Evolutionary conservation across 805 yeast species (phyloP).

Genomic region (Suhomyces canberraensis): DNA sequence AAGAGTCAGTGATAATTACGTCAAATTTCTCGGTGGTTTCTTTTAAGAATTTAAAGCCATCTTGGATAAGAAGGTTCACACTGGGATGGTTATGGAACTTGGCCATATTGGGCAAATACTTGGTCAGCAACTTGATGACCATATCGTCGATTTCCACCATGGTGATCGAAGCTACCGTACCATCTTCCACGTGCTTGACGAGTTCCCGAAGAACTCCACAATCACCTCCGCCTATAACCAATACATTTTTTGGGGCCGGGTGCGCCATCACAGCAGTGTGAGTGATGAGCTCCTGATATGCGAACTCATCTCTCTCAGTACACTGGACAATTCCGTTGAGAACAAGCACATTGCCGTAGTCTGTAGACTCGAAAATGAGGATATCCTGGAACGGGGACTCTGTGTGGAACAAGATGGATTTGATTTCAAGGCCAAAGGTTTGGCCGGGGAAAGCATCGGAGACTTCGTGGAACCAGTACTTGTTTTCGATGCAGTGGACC

Average conservation of each 20-base stretch:
- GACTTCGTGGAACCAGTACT: conserved; percentile 74
- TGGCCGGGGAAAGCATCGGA: conserved; percentile 83
- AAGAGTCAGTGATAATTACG: conserved; percentile 85
- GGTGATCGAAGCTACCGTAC: conserved; percentile 58
- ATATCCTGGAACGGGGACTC: conserved; percentile 78
- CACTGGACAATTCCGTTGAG: conserved; percentile 89
- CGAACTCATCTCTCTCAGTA: conserved; percentile 89
- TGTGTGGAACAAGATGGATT: conserved; percentile 61
- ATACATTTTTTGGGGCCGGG: conserved; percentile 66
- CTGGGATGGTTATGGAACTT: conserved; percentile 58
- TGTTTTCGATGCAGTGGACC: conserved; percentile 22
- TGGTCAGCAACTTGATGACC: conserved; percentile 68
- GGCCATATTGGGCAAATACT: conserved; percentile 78
- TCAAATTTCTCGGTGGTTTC: conserved; percentile 54
- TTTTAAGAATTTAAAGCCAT: conserved; percentile 78
- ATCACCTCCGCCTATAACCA: conserved; percentile 95
- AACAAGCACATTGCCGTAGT: conserved; percentile 84
- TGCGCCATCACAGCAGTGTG: conserved; percentile 82
- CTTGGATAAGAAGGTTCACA: conserved; percentile 66
- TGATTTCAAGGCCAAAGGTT: conserved; percentile 65
- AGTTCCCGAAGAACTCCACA: conserved; percentile 92
- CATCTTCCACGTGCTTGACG: conserved; percentile 58
- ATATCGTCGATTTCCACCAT: conserved; percentile 88
- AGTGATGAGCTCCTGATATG: conserved; percentile 89
- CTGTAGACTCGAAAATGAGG: conserved; percentile 68